Base-by-base conservation (phyloP, 2,329 filamentous ascomycete species). In the Sporothrix humicola region DNA sequence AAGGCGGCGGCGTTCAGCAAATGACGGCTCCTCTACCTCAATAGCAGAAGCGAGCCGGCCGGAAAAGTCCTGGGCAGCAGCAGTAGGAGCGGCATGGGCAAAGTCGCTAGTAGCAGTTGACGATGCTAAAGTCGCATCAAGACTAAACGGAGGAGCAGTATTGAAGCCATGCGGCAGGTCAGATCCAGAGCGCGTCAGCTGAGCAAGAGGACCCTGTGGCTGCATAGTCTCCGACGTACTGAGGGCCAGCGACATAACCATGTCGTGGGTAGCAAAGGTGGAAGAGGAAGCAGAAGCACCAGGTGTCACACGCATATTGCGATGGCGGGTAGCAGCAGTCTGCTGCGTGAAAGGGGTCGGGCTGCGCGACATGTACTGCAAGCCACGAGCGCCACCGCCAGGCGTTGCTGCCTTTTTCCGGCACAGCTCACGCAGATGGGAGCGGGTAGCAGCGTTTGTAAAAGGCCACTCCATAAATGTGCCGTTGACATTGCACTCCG, bases 201-300 rank as follows among this genome's bases (percentile, higher is more conserved):
- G 87, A 2, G 89, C 89, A 72, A 92, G 78, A 10, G 89, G 88
- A 2, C 88, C 89, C 71, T 87, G 82, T 0, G 86, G 87, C 76
- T 91, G 87, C 90, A 92, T 92, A 1, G 86, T 86, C 58, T 90
- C 88, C 1, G 89, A 86, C 0, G 90, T 91, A 81, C 88, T 90
- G 44, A 91, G 82, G 1, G 86, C 84, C 71, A 92, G 83, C 12
- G 90, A 92, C 78, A 91, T 82, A 58, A 86, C 85, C 85, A 92
- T 90, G 75, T 91, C 89, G 56, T 87, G 85, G 12, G 86, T 87
- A 1, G 85, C 88, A 78, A 91, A 91, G 12, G 87, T 81, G 1
- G 85, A 85, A 3, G 83, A 75, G 70, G 84, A 83, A 44, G 82
- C n/a, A 15, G 71, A 37, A 8, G 52, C 26, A 81, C 83, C 2